These are phyloP conservation scores for Stromatinia cepivora DNA, from an alignment of 2,329 filamentous ascomycete species.

Conservation along the genomic window DNA sequence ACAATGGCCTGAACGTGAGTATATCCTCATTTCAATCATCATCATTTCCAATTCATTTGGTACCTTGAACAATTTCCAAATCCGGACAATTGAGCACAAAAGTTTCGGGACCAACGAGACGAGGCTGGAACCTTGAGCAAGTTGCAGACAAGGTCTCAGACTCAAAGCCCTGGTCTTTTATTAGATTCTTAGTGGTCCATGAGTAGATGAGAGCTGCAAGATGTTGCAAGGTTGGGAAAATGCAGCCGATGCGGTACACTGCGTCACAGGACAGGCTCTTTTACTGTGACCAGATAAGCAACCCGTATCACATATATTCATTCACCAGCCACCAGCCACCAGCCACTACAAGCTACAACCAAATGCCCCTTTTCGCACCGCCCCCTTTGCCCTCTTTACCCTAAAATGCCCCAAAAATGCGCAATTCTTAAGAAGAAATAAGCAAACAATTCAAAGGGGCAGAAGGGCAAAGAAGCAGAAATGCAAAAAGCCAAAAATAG, in stretches of 20 bases:
- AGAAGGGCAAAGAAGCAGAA: not conserved
- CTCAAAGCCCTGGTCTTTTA: constrained; percentile 14
- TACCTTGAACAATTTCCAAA: constrained; percentile 8
- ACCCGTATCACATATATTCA: constrained; percentile 6
- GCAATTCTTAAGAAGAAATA: not conserved
- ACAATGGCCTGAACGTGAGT: constrained; percentile 16
- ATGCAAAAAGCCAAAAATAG: not conserved
- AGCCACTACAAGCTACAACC: not conserved
- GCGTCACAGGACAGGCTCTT: constrained; percentile 3
- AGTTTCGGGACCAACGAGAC: constrained; percentile 13
- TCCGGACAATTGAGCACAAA: constrained; percentile 9
- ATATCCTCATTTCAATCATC: constrained; percentile 10
- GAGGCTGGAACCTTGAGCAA: constrained; percentile 24
- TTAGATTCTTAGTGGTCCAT: constrained; percentile 19
- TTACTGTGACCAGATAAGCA: constrained; percentile 18
- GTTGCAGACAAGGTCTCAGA: constrained; percentile 18
- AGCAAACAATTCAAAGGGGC: not conserved
- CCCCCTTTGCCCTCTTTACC: not conserved
- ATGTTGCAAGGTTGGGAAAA: constrained; percentile 5
- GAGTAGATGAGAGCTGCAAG: constrained; percentile 16
- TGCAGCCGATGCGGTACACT: constrained; percentile 16
- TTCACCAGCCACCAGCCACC: not conserved
- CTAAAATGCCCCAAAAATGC: not conserved
- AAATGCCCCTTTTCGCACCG: constrained; percentile 7
- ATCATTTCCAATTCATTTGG: not conserved